These are phyloP conservation scores for Solanum paucissectum DNA, from an alignment of 257 asterid species.

Conservation along the genomic window DNA sequence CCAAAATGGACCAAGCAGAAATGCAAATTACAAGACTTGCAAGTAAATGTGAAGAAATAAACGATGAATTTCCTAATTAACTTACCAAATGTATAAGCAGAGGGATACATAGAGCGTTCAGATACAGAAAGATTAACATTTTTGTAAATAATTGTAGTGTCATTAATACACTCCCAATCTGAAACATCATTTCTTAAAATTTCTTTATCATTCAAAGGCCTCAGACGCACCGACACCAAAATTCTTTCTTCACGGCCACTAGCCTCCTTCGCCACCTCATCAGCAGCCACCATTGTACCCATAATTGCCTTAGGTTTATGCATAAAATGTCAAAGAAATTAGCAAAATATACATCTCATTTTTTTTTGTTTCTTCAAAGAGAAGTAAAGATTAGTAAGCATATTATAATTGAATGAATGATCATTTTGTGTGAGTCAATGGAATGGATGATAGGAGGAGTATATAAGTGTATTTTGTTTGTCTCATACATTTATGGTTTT, in stretches of 20 bases:
- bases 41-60: neutral
- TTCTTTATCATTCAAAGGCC: constrained; percentile 82
- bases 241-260: constrained; percentile 64
- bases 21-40: neutral
- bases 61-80: neutral
- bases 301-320: neutral
- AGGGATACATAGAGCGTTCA: constrained; percentile 82
- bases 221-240: constrained; percentile 81
- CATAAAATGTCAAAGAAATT: neutral
- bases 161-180: constrained; percentile 95
- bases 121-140: constrained; percentile 55
- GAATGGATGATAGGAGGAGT: constrained; percentile 21
- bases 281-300: constrained; percentile 19
- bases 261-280: neutral
- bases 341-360: neutral
- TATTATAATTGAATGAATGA: neutral
- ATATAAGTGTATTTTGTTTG: constrained; percentile 35
- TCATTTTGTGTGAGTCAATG: constrained; percentile 22
- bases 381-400: neutral
- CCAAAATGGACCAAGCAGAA: neutral
- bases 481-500: constrained; percentile 46
- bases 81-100: constrained; percentile 83
- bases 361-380: neutral
- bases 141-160: constrained; percentile 64
- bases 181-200: constrained; percentile 62